A percentile compares a stretch with the other conserved stretches of the same genome.
Conservation (phyloP, 371 early-diverging fungal species). For the Chytridium lagenaria region DNA sequence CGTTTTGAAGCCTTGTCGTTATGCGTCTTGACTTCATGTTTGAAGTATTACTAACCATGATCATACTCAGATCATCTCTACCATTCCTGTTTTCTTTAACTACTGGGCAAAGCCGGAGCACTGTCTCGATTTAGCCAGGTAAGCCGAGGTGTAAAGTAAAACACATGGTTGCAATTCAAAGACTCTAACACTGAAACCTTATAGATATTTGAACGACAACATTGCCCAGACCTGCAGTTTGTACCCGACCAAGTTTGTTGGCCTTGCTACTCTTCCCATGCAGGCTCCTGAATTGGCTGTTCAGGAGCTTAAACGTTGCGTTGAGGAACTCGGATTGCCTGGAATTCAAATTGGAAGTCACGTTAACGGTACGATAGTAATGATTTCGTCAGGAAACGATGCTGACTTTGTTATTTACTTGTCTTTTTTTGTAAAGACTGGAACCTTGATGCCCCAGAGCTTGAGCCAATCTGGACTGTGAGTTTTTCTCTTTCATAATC, state of each 20-base stretch:
- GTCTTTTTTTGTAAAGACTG: slow-evolving; percentile 50
- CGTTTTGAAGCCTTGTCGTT: not conserved
- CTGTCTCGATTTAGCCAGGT: slow-evolving; percentile 47
- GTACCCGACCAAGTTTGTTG: slow-evolving; percentile 70
- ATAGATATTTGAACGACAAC: slow-evolving; percentile 70
- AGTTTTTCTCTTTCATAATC: not conserved
- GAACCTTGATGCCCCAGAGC: slow-evolving; percentile 75
- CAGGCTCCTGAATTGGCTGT: slow-evolving; percentile 73
- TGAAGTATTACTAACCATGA: no score
- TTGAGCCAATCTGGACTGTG: slow-evolving; percentile 66
- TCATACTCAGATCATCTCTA: slow-evolving; percentile 65
- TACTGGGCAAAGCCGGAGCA: slow-evolving; percentile 62
- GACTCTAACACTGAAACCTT: not conserved
- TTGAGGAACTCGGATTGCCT: slow-evolving; percentile 67
- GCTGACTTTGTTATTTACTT: not conserved
- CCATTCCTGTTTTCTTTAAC: slow-evolving; percentile 76
- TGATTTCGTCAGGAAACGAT: not conserved
- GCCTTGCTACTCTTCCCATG: slow-evolving; percentile 77
- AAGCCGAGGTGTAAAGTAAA: no score
- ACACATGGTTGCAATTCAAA: not conserved
- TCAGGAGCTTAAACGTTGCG: slow-evolving; percentile 68
- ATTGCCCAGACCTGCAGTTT: slow-evolving; percentile 70
- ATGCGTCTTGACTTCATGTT: no score
- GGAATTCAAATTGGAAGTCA: slow-evolving; percentile 79
- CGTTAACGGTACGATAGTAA: slow-evolving; percentile 50